phyloP scores from a whole-genome alignment of 1,284 basidiomycete species.

The Athelia psychrophila region DNA sequence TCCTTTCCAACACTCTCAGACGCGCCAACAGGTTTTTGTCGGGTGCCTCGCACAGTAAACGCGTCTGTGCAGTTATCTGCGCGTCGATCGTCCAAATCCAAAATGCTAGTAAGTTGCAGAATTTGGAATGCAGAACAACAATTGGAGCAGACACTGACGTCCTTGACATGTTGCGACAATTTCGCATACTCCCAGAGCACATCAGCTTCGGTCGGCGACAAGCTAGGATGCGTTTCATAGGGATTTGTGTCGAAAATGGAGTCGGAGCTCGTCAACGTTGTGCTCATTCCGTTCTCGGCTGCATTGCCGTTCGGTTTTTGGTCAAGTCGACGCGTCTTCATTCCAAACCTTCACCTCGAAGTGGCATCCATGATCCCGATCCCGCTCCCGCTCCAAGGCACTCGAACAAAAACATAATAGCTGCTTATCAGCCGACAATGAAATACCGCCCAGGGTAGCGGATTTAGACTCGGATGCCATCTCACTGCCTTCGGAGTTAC shows the following conservation, averaged over 20 bases:
- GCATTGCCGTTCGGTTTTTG: no score
- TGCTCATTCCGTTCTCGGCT: neutral
- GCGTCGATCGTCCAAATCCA: neutral
- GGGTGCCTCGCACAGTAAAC: conserved; percentile 60
- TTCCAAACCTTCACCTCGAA: no score
- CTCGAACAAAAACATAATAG: no score
- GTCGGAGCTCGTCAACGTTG: conserved; percentile 18
- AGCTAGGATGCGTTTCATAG: conserved; percentile 62
- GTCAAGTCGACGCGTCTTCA: no score
- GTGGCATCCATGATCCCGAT: no score
- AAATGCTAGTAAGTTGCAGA: neutral
- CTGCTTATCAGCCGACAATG: no score
- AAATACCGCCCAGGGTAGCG: no score
- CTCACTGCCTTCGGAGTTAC: no score
- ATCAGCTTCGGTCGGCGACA: conserved; percentile 61
- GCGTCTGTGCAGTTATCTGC: conserved; percentile 59
- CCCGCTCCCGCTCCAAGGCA: no score
- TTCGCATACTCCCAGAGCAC: conserved; percentile 83
- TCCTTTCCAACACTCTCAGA: conserved; percentile 83
- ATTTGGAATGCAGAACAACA: conserved; percentile 19
- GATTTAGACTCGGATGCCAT: no score
- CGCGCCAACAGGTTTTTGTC: conserved; percentile 77
- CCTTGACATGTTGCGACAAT: conserved; percentile 66
- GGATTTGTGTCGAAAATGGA: conserved; percentile 60
- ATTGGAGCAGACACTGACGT: conserved; percentile 41